Evolutionary conservation across 2,329 filamentous ascomycete species (phyloP), one percentile per base, ranked within the genome.

Genomic region (Aspergillus alliaceus): DNA sequence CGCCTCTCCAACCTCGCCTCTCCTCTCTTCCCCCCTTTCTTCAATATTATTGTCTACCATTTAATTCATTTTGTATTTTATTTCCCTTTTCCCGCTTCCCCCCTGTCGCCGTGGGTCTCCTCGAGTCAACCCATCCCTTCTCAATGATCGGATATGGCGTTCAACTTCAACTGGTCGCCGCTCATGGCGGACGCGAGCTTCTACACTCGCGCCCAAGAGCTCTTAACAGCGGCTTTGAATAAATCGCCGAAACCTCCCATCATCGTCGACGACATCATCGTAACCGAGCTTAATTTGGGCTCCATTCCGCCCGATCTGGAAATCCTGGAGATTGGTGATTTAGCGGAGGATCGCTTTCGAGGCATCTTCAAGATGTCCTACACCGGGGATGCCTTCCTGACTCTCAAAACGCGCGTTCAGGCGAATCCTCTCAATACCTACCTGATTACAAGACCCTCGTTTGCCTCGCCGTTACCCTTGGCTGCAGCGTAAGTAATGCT

Each of bases 111-210:
- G 15, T 47, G 25, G 53, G 40, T 49, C 51, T 39, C 37, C 48
- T 37, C 54, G 42, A 57, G 25, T 50, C 40, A 59, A 46, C 25
- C 53, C 57, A 46, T 56, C 44, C 42, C 39, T 61, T 63, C 64
- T 68, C 66, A 64, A 72, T 72, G 68, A 66, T 46, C 65, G 60
- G 66, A 62, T 78, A 99, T 99, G 95, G 95, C 95, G 67, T 99
- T 99, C 90, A 98, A 98, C 83, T 99, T 99, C 90, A 98, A 98
- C 91, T 99, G 95, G 95, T 96, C 92, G 85, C 95, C 95, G 72
- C 84, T 99, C 65, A 95, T 96, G 79, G 93, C 93, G 72, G 95
- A 98, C 80, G 93, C 91, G 70, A 86, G 87, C 67, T 95, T 95
- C 77, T 93, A 93, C 78, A 86, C 90, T 73, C 89, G 92, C 67